Evolutionary conservation across 306 rosid species (phyloP), one percentile per base, ranked within the genome.

Genomic region (Albizia julibrissin): DNA sequence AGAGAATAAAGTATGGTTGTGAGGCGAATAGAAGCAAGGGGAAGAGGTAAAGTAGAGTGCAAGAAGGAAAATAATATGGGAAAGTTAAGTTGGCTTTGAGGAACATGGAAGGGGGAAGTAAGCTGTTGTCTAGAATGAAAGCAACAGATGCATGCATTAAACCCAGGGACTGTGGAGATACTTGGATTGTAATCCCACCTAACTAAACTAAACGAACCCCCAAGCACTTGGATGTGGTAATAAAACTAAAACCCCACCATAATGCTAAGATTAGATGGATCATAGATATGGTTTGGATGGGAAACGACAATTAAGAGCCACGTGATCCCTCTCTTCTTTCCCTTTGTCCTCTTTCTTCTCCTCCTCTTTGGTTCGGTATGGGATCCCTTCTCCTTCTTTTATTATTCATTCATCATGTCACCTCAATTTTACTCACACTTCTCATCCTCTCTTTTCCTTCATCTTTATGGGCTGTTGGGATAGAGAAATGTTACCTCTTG

Each of bases 221-320:
- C 49, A 50, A 87, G 89, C 78, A 40, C 34, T 87, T 85, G 90
- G 80, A 80, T 75, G 59, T 81, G 81, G 67, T 73, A 52, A 37
- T 37, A 37, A 37, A 37, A 37, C 40, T 37, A 37, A 71, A 61
- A 26, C 19, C 67, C 66, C 81, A 34, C 58, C 44, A 10, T 6
- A 59, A 37, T 37, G 6, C 6, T 24, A 24, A 24, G 67, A 61
- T 58, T 61, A 24, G 65, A 58, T 58, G 2, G 64, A 56, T 56
- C 26, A 19, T 46, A 69, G 79, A 72, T 78, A 62, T 40, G 59
- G 54, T 47, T 40, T 33, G 40, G 40, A 37, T 37, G 42, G 85
- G 79, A 87, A 62, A 77, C 81, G 92, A 87, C 90, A 83, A 68
- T 74, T 81, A 44, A 83, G 84, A 67, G 85, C 89, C 92, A 89